Evolutionary conservation across 257 asterid genomes (phyloP), one percentile per base, ranked within the genome.

Genomic region (Nicotiana otophora): DNA sequence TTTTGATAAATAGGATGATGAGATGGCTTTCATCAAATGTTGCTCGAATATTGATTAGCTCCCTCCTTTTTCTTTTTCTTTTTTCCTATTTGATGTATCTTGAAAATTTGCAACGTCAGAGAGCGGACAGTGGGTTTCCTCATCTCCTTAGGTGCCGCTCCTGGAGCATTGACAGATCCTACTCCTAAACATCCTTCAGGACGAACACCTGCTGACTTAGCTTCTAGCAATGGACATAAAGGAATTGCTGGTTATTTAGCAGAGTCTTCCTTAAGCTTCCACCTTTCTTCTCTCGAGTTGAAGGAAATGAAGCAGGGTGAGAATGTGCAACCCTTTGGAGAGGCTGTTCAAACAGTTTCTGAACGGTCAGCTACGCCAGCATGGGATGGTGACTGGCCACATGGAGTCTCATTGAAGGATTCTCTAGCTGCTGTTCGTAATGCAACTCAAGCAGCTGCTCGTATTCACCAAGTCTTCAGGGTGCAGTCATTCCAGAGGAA

Each of bases 361-460:
- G 95, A 93, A 82, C 86, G 97, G 66, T 83, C 81, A 84, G 94
- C 98, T 81, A 91, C 92, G 81, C 93, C 97, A 65, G 82, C 60
- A 84, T 82, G 85, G 20, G 86, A 86, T 78, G 96, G 92, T 61
- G 97, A 92, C 83, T 85, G 90, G 58, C 89, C 90, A 55, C 91
- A 90, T 74, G 96, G 94, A 68, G 90, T 89, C 58, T 92, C 97
- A 62, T 33, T 93, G 87, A 93, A 93, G 89, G 98, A 95, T 87
- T 92, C 98, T 7, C 84, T 95, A 82, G 99, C 94, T 61, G 99
- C 99, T 58, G 90, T 95, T 60, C 95, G 98, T 77, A 95, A 95
- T 88, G 99, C 99, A 55, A 92, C 98, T 82, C 99, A 92, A 90
- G 97, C 98, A 81, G 98, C 98, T 70, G 98, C 98, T 84, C 99